Conservation (phyloP, 179 eudicot genomes). For the Heliamphora pulchella region DNA sequence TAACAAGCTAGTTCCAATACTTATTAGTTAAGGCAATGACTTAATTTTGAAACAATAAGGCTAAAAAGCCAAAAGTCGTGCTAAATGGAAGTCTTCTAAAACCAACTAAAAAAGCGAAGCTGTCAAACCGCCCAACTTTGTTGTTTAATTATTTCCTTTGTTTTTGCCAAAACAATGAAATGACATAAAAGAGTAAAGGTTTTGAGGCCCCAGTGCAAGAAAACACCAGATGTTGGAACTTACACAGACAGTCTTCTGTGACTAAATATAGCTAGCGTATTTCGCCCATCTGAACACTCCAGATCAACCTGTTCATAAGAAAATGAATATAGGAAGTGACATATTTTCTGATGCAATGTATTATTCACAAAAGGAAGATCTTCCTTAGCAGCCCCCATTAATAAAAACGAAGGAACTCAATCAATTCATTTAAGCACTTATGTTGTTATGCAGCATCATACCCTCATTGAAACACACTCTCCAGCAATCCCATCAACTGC, state of each 20-base stretch:
- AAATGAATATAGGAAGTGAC: not conserved
- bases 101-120: too few species aligned
- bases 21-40: too few species aligned
- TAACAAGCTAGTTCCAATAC: too few species aligned
- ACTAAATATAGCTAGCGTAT: conserved; percentile 70
- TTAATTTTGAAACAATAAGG: too few species aligned
- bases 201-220: not conserved
- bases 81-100: too few species aligned
- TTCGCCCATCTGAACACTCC: conserved; percentile 72
- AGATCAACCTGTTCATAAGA: conserved; percentile 63
- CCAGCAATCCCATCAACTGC: conserved; percentile 74
- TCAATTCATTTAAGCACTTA: not conserved
- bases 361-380: not conserved
- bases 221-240: conserved; percentile 20
- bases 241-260: conserved; percentile 75
- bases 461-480: conserved; percentile 97
- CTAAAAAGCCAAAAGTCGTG: too few species aligned
- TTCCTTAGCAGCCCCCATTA: not conserved
- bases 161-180: too few species aligned
- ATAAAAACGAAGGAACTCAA: not conserved
- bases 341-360: not conserved
- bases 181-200: too few species aligned
- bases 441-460: conserved; percentile 23
- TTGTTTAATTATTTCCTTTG: too few species aligned
- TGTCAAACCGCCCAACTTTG: too few species aligned